Conservation (phyloP, 208 protist genomes). For the Tritrichomonas musculus region DNA sequence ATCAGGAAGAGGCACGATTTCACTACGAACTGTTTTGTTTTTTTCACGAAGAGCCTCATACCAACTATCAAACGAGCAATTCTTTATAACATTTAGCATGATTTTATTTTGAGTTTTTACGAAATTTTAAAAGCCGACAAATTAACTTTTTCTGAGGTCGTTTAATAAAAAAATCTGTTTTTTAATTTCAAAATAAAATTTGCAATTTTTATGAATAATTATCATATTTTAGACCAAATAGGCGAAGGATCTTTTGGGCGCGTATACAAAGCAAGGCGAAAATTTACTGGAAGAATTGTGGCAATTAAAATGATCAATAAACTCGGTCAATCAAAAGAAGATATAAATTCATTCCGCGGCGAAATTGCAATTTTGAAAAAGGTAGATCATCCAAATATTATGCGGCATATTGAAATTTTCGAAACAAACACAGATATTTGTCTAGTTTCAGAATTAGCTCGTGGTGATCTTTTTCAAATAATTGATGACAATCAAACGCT, state of each 20-base stretch:
- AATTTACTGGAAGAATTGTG: constrained; percentile 76
- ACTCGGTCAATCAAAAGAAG: constrained; percentile 76
- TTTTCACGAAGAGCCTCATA: background rate
- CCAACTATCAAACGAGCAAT: constrained; percentile 6
- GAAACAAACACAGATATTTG: constrained; percentile 83
- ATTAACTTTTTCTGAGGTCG: too few relatives aligned
- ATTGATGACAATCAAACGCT: constrained; percentile 67
- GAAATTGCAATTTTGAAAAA: constrained; percentile 48
- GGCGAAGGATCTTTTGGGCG: constrained; percentile 94
- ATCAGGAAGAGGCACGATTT: background rate
- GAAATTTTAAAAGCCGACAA: background rate
- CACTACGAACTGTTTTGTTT: background rate
- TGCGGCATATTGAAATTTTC: constrained; percentile 85
- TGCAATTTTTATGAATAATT: too few relatives aligned
- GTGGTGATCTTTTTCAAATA: constrained; percentile 52
- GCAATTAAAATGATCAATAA: constrained; percentile 95
- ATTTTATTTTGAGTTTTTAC: background rate
- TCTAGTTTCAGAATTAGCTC: constrained; percentile 62
- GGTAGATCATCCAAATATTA: constrained; percentile 87
- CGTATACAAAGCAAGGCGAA: constrained; percentile 71
- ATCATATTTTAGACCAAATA: constrained; percentile 53
- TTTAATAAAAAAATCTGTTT: too few relatives aligned
- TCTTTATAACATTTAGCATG: background rate
- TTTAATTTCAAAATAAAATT: too few relatives aligned
- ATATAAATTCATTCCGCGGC: constrained; percentile 36